These are phyloP conservation scores for Metschnikowia vanudenii DNA, from an alignment of 805 yeast genomes.

Conservation along the genomic window DNA sequence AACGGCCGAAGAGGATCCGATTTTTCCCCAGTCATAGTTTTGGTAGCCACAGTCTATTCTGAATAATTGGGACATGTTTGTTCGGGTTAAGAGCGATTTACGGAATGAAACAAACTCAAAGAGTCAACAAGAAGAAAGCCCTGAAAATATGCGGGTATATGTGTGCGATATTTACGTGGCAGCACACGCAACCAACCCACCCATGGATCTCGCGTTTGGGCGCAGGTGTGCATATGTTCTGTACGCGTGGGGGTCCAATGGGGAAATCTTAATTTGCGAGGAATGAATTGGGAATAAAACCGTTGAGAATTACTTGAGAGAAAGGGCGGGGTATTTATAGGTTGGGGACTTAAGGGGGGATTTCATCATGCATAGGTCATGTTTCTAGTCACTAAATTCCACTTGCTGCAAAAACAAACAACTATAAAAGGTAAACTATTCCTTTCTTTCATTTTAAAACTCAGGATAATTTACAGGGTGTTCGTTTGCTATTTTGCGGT, in stretches of 20 bases:
- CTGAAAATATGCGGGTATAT: not conserved
- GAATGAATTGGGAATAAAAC: too few relatives aligned
- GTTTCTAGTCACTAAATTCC: too few relatives aligned
- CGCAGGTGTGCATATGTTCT: not conserved
- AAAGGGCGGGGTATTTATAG: too few relatives aligned
- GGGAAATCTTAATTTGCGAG: not conserved
- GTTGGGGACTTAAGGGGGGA: too few relatives aligned
- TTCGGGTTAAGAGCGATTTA: too few relatives aligned
- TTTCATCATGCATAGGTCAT: too few relatives aligned
- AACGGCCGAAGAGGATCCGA: slow-evolving; percentile 82
- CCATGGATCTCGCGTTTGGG: not conserved
- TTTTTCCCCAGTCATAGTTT: slow-evolving; percentile 78
- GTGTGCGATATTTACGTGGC: not conserved
- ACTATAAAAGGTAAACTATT: too few relatives aligned
- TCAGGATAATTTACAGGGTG: too few relatives aligned
- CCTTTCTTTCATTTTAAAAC: too few relatives aligned
- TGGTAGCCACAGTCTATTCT: slow-evolving; percentile 61
- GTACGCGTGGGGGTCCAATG: slow-evolving; percentile 1
- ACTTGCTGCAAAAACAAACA: too few relatives aligned
- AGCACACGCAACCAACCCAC: not conserved
- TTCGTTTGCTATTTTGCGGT: too few relatives aligned
- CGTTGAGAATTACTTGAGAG: too few relatives aligned
- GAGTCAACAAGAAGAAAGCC: not conserved
- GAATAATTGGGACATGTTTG: slow-evolving; percentile 30
- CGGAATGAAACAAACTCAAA: not conserved